Conservation (phyloP, 140 eudicot species). For the Ambrosia hybrid region DNA sequence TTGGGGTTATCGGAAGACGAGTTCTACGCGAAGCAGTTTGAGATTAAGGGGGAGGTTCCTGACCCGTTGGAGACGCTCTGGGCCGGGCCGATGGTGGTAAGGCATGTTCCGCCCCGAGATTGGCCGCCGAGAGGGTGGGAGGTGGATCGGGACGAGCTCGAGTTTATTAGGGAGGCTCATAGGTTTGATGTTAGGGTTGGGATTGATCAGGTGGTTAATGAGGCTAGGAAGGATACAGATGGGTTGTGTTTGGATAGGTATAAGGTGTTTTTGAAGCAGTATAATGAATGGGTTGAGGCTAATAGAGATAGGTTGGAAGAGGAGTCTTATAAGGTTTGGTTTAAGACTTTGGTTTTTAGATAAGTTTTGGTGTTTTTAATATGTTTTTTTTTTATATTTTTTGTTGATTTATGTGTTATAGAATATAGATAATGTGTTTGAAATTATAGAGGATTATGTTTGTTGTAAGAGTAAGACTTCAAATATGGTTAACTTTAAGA, state of each 20-base stretch:
- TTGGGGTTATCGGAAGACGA: constrained; percentile 87
- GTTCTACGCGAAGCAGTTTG: constrained; percentile 81
- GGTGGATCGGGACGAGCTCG: constrained; percentile 82
- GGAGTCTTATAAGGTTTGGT: constrained; percentile 75
- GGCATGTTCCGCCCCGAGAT: constrained; percentile 89
- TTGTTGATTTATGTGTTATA: background rate
- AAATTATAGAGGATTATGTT: background rate
- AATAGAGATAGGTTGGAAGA: constrained; percentile 87
- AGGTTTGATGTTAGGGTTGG: constrained; percentile 55
- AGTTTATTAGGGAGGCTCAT: constrained; percentile 84
- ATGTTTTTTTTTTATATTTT: background rate
- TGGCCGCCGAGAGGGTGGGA: constrained; percentile 99
- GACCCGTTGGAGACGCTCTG: constrained; percentile 64
- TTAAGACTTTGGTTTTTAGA: background rate
- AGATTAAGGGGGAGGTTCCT: constrained; percentile 77
- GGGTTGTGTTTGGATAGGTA: constrained; percentile 86
- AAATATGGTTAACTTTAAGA: background rate
- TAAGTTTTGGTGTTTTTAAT: background rate
- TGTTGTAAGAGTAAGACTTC: background rate
- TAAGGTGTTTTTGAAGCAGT: constrained; percentile 90
- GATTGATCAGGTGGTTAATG: constrained; percentile 48
- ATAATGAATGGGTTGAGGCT: constrained; percentile 79
- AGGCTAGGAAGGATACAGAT: constrained; percentile 40
- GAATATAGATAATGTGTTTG: background rate
- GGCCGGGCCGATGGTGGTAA: constrained; percentile 81